Evolutionary conservation across 1,284 basidiomycete species (phyloP).

Genomic region (Schizophyllum amplum): DNA sequence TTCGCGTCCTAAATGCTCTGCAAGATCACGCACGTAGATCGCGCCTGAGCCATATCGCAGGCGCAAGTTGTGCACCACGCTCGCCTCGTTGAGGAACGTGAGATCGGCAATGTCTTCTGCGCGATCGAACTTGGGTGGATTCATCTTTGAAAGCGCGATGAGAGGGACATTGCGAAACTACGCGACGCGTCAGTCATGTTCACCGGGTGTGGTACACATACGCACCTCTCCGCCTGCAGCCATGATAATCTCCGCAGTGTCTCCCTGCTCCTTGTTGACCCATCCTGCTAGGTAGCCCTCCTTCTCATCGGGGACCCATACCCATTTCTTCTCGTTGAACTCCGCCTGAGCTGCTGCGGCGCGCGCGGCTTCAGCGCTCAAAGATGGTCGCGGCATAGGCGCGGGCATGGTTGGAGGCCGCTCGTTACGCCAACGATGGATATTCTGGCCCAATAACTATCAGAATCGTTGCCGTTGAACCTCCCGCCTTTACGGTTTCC

Average conservation of each 20-base stretch:
- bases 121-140: constrained; percentile 97
- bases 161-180: constrained; percentile 71
- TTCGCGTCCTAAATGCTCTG: constrained; percentile 2
- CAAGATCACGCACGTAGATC: constrained; percentile 76
- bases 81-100: constrained; percentile 97
- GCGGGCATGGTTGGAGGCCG: constrained; percentile 33
- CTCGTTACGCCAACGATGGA: no score
- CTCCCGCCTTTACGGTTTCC: no score
- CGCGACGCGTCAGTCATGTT: constrained; percentile 2
- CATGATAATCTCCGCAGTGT: constrained; percentile 73
- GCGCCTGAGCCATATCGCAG: constrained; percentile 87
- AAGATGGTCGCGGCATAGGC: constrained; percentile 37
- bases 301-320: constrained; percentile 88
- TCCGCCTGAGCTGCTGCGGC: constrained; percentile 87
- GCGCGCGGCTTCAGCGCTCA: constrained; percentile 63
- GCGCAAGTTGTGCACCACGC: constrained; percentile 94
- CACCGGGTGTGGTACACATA: constrained; percentile 4
- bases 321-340: constrained; percentile 97
- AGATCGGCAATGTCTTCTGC: constrained; percentile 98
- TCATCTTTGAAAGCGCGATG: constrained; percentile 87
- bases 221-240: constrained; percentile 71
- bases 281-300: constrained; percentile 89
- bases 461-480: no score
- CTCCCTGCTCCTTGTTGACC: constrained; percentile 80
- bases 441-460: no score